A percentile compares a stretch with the other conserved stretches of the same genome.
Evolutionary conservation across 2,329 filamentous ascomycete genomes (phyloP).

Genomic region (Pestalotiopsis sp.): DNA sequence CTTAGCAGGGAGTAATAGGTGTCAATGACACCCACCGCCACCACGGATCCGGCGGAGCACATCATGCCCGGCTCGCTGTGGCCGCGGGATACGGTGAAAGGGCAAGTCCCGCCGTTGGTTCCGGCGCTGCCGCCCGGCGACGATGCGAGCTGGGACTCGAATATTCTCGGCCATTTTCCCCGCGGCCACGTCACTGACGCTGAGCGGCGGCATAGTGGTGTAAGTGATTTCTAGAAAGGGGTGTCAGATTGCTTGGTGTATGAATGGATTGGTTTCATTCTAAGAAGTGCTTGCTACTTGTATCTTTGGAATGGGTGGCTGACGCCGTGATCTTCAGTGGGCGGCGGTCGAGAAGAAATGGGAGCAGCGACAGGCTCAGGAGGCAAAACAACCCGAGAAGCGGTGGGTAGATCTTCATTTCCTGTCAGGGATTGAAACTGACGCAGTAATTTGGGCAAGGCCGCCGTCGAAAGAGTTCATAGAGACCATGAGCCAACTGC

Average conservation of each 20-base stretch:
- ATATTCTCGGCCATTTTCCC: conserved; percentile 16
- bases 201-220: conserved; percentile 28
- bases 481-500: conserved; percentile 20
- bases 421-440: too few species aligned
- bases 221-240: not conserved
- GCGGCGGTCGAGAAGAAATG: conserved; percentile 27
- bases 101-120: conserved; percentile 12
- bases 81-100: conserved; percentile 8
- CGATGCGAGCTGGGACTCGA: conserved; percentile 29
- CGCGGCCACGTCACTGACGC: conserved; percentile 10
- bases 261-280: too few species aligned
- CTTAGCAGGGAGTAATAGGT: not conserved
- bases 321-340: conserved; percentile 16
- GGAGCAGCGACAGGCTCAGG: conserved; percentile 6
- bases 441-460: not conserved
- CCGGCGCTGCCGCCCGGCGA: conserved; percentile 8
- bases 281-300: too few species aligned
- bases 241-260: not conserved
- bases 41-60: not conserved
- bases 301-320: too few species aligned
- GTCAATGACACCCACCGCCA: not conserved
- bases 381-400: not conserved
- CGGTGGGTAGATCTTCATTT: too few species aligned
- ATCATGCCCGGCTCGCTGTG: conserved; percentile 11
- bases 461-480: conserved; percentile 13